Evolutionary conservation across 2,329 filamentous ascomycete genomes (phyloP), one percentile per base, ranked within the genome.

Genomic region (Pyrenochaeta sp.): DNA sequence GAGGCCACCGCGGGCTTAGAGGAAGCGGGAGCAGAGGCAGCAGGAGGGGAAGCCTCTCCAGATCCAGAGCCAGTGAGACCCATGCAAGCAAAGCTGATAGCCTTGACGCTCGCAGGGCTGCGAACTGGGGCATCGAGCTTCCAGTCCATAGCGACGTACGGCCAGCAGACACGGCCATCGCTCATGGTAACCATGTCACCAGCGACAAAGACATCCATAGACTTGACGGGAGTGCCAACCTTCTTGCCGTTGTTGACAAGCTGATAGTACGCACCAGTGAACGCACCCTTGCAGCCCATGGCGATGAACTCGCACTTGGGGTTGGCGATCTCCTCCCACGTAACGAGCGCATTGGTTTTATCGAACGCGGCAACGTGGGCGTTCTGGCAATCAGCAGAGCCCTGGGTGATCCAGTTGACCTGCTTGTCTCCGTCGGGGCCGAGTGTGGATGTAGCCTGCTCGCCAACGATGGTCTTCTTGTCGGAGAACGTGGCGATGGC

Each of bases 141-240:
- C 81, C 81, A 83, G 22, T 71, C 71, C 78, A 82, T 81, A 61
- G 72, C 72, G 39, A 82, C 79, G 50, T 83, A 84, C 18, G 81
- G 81, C 81, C 81, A 86, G 74, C 83, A 85, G 55, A 86, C 74
- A 34, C 79, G 74, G 15, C 78, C 79, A 47, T 83, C 79, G n/a
- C 68, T 55, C 72, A 83, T 78, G 21, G 79, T 83, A 8, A 82
- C 81, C 75, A 85, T 83, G 56, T 86, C 83, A 26, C 83, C 83
- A 6, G 82, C 79, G 31, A 86, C 80, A 55, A 75, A 82, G n/a
- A 78, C 77, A 59, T 83, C 74, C 9, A 64, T 74, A n/a, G 74
- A 76, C 40, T 72, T 73, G 44, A 84, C 57, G 1, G 79, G 67
- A 11, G 74, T 68, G 14, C 81, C 82, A 23, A 83, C 69, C 60